Evolutionary conservation across 768 basidiomycete species (phyloP), one percentile per base, ranked within the genome.

Genomic region (Russula compacta): DNA sequence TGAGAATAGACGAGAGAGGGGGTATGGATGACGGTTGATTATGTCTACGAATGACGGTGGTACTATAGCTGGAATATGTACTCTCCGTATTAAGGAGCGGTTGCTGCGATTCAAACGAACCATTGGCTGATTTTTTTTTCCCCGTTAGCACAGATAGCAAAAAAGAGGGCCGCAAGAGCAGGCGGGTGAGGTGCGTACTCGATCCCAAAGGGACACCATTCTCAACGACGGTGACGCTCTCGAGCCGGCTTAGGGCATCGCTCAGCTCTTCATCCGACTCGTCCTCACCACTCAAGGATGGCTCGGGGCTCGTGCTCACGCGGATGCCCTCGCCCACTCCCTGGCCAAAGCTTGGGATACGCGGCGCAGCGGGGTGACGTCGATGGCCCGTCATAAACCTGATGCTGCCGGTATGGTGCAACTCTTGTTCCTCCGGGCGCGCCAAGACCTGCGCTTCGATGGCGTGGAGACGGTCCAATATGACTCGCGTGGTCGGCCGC

Each of bases 281-380:
- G 43, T 84, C 83, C 43, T 75, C 73, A 49, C 75, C 73, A 49
- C 76, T 75, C n/a, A 72, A 70, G 35, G 71, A 69, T 50, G 66
- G 70, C 14, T 71, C 68, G 46, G 72, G 63, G 39, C 70, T 71
- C 4, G 68, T 61, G 14, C 67, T 66, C 17, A 69, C 60, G 49
- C 81, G 74, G 53, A 87, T 82, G 47, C 83, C 79, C 68, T 81
- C 81, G 3, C 81, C 85, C 15, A 87, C 74, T 19, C 84, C 88
- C 74, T 83, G 75, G 0, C 89, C 89, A 69, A 94, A 94, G 73
- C 89, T 93, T 0, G 91, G 91, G 61, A 94, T 94, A 15, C 92
- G 78, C n/a, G 85, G 88, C 0, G 76, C 82, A 4, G 74, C 72
- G 12, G 73, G 73, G 8, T 83, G 81, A 17, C 86, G 79, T 71